Conservation (phyloP, 441 rosid genomes). For the Sinapis alba region DNA sequence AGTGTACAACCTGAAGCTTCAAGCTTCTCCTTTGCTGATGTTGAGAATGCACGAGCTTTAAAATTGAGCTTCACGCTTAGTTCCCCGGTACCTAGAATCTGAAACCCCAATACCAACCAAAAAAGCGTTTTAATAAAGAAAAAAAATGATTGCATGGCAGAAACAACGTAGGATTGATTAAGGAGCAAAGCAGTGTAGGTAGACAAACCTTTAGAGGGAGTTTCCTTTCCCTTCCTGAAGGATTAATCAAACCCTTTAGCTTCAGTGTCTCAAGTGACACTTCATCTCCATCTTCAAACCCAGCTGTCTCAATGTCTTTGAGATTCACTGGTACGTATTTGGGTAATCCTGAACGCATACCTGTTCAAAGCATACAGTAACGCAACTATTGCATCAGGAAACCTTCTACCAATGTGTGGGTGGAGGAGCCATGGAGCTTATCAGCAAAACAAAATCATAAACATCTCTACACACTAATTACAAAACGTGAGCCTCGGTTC, state of each 20-base stretch:
- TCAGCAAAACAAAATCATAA: not conserved
- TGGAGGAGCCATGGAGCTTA: not conserved
- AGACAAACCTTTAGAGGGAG: conserved; percentile 81
- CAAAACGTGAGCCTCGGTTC: not conserved
- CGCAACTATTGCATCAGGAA: no score
- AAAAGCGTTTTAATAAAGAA: not conserved
- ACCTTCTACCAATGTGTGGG: no score
- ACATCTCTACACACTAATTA: not conserved
- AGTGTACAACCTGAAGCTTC: conserved; percentile 83
- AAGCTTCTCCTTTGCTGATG: conserved; percentile 86
- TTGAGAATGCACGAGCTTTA: conserved; percentile 78
- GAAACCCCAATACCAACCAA: conserved; percentile 20
- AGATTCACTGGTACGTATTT: conserved; percentile 79
- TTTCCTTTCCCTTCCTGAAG: conserved; percentile 93
- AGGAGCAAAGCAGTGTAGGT: not conserved
- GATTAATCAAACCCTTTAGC: conserved; percentile 82
- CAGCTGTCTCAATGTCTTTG: conserved; percentile 73
- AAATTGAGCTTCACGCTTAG: conserved; percentile 68
- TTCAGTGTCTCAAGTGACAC: conserved; percentile 80
- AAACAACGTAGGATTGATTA: not conserved
- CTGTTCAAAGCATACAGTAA: conserved; percentile 39
- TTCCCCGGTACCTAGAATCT: conserved; percentile 86
- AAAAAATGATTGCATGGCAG: not conserved
- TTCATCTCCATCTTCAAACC: conserved; percentile 88
- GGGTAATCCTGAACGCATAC: conserved; percentile 86